phyloP scores from a whole-genome alignment of 2,329 filamentous ascomycete genomes.

The Daldinia sp. region DNA sequence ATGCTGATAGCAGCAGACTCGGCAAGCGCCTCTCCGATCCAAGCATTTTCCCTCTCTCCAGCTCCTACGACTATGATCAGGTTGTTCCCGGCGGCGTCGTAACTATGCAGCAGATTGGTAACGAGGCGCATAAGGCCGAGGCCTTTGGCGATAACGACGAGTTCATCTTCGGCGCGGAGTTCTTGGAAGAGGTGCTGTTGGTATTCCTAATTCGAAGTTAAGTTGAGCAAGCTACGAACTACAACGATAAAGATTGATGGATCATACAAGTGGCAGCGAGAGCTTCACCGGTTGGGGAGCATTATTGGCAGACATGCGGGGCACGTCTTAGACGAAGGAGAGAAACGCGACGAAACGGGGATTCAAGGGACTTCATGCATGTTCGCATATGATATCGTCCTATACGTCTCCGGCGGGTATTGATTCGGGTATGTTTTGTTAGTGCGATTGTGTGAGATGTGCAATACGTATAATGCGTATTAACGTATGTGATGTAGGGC shows the following conservation, averaged over 20 bases:
- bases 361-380: slow-evolving; percentile 40
- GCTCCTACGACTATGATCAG: slow-evolving; percentile 88
- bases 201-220: slow-evolving; percentile 67
- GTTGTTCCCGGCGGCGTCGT: slow-evolving; percentile 95
- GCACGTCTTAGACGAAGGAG: slow-evolving; percentile 39
- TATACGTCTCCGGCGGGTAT: background rate
- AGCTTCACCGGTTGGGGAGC: slow-evolving; percentile 77
- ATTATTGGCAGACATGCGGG: slow-evolving; percentile 62
- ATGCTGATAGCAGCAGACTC: slow-evolving; percentile 94
- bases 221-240: slow-evolving; percentile 6
- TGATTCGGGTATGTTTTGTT: background rate
- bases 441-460: background rate
- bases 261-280: slow-evolving; percentile 73
- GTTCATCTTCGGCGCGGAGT: slow-evolving; percentile 88
- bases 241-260: background rate
- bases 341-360: slow-evolving; percentile 16
- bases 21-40: slow-evolving; percentile 94
- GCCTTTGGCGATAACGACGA: slow-evolving; percentile 89
- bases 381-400: slow-evolving; percentile 25
- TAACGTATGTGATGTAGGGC: slow-evolving; percentile 10
- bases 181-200: slow-evolving; percentile 96
- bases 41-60: slow-evolving; percentile 91
- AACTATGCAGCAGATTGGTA: slow-evolving; percentile 95
- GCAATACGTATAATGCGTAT: slow-evolving; percentile 27
- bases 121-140: slow-evolving; percentile 90